Percentiles rank a stretch among this genome's conserved stretches.
phyloP scores from a whole-genome alignment of 2,329 filamentous ascomycete species.

The Cadophora sp. region DNA sequence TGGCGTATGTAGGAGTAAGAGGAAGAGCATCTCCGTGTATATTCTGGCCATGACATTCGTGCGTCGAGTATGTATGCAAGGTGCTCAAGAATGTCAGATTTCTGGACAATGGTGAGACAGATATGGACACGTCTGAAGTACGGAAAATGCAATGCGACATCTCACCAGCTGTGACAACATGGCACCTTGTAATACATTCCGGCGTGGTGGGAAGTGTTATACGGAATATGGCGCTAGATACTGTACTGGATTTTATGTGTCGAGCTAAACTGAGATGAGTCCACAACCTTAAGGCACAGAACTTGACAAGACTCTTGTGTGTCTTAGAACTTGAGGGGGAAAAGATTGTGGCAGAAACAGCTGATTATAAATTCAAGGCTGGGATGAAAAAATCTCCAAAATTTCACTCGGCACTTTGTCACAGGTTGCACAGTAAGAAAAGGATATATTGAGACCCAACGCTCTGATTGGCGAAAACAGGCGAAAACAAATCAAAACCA shows the following conservation, averaged over 20 bases:
- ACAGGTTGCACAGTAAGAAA: background rate
- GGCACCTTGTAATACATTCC: background rate
- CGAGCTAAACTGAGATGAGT: background rate
- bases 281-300: too few species aligned
- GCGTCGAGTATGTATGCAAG: background rate
- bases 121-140: background rate
- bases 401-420: conserved; percentile 10
- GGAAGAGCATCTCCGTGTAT: background rate
- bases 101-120: background rate
- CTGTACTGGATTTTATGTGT: background rate
- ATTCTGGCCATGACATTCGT: background rate
- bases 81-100: background rate
- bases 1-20: background rate
- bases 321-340: background rate
- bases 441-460: conserved; percentile 9
- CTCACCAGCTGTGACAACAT: background rate
- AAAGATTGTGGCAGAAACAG: background rate
- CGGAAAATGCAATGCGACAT: background rate
- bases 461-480: conserved; percentile 1
- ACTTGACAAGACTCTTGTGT: too few species aligned
- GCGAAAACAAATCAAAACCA: background rate
- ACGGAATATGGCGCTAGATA: background rate
- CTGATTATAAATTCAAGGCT: background rate
- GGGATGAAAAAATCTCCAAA: conserved; percentile 4
- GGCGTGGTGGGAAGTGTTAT: background rate